These are phyloP conservation scores for Phytophthora pseudosyringae DNA, from an alignment of 352 stramenopile species.

Conservation along the genomic window DNA sequence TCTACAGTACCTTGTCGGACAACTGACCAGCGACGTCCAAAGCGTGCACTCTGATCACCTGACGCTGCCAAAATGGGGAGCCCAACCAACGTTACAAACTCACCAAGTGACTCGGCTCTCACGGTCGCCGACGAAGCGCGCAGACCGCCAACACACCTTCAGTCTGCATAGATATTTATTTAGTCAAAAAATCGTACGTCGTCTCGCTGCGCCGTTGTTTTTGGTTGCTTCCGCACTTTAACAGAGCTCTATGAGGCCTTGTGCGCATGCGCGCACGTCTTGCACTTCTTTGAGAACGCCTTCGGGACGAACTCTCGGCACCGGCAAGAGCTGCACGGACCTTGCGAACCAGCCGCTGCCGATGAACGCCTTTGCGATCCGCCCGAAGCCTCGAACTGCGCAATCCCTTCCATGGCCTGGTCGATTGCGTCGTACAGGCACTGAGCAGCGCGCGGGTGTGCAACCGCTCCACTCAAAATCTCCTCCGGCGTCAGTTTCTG, in stretches of 20 bases:
- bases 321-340: conserved; percentile 55
- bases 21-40: no score
- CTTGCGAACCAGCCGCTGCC: conserved; percentile 25
- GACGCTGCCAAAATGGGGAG: background rate
- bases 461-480: conserved; percentile 70
- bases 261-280: conserved; percentile 69
- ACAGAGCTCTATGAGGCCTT: conserved; percentile 24
- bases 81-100: background rate
- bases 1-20: no score
- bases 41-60: background rate
- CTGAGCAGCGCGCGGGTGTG: conserved; percentile 66
- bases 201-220: background rate
- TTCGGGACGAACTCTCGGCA: conserved; percentile 69
- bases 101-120: background rate
- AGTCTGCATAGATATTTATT: conserved; percentile 27
- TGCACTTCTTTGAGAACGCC: conserved; percentile 82
- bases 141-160: background rate
- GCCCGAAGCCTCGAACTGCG: conserved; percentile 56
- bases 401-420: conserved; percentile 70
- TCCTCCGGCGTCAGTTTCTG: conserved; percentile 78
- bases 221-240: background rate
- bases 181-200: conserved; percentile 21
- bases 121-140: no score
- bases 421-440: conserved; percentile 83
- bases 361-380: conserved; percentile 17